Conservation (phyloP, 2,329 filamentous ascomycete species). For the Bipolaris zeicola region DNA sequence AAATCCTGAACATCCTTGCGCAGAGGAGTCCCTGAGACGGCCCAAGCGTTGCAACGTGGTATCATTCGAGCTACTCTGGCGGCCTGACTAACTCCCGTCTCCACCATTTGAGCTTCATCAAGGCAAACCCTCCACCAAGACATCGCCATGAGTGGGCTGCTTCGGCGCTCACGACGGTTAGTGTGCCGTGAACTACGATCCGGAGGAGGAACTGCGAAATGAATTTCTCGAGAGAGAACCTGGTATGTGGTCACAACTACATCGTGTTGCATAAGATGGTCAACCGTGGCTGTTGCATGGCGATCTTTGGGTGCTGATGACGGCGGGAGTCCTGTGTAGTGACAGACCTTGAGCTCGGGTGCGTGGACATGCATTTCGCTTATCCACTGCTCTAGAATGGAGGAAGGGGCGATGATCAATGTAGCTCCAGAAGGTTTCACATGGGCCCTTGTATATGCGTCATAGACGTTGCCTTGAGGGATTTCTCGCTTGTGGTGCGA, state of each 20-base stretch:
- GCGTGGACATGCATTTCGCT: slow-evolving; percentile 64
- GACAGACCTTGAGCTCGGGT: slow-evolving; percentile 60
- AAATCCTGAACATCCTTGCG: slow-evolving; percentile 80
- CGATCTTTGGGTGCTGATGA: slow-evolving; percentile 36
- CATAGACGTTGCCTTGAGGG: slow-evolving; percentile 28
- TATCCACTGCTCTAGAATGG: slow-evolving; percentile 68
- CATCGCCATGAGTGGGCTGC: slow-evolving; percentile 78
- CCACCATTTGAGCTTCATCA: slow-evolving; percentile 88
- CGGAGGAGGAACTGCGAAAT: slow-evolving; percentile 74
- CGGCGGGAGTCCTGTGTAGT: slow-evolving; percentile 60
- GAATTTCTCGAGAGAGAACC: slow-evolving; percentile 78
- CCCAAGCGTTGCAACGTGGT: slow-evolving; percentile 87
- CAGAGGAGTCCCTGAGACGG: slow-evolving; percentile 87
- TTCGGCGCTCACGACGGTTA: slow-evolving; percentile 68
- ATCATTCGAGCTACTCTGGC: slow-evolving; percentile 80
- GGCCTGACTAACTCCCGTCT: slow-evolving; percentile 83
- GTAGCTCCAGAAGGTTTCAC: slow-evolving; percentile 62
- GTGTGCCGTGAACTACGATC: slow-evolving; percentile 69
- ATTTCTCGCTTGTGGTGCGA: slow-evolving; percentile 61
- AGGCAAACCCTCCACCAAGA: slow-evolving; percentile 84
- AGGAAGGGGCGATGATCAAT: slow-evolving; percentile 66
- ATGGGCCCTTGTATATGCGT: slow-evolving; percentile 51
- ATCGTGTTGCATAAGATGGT: slow-evolving; percentile 58
- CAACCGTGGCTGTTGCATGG: slow-evolving; percentile 49
- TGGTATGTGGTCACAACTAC: slow-evolving; percentile 68